Evolutionary conservation across 2,329 filamentous ascomycete species (phyloP).

Genomic region (Cladophialophora yegresii): DNA sequence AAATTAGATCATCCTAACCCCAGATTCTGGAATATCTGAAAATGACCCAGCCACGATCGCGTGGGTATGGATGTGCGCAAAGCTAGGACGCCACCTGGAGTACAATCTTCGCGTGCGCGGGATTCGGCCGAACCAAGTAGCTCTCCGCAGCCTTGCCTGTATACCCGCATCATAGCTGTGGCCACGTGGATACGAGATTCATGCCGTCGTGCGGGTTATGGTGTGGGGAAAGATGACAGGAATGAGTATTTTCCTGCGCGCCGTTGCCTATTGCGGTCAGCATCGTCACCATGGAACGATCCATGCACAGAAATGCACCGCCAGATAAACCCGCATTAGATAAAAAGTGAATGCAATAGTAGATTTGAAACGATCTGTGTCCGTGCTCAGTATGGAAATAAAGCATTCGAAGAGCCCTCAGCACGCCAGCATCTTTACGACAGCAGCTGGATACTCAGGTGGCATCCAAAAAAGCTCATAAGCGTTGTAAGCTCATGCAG

Average conservation of each 20-base stretch:
- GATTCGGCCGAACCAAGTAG: slow-evolving; percentile 1
- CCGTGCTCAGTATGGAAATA: background rate
- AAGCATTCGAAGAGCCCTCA: background rate
- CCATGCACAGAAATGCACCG: background rate
- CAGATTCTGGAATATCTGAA: slow-evolving; percentile 3
- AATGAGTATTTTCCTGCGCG: slow-evolving; percentile 6
- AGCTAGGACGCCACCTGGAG: background rate
- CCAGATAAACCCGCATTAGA: background rate
- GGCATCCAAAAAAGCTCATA: background rate
- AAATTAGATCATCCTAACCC: background rate
- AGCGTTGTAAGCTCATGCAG: background rate
- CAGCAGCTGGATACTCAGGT: background rate
- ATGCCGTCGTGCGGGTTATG: background rate
- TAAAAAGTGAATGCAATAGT: background rate
- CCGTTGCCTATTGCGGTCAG: slow-evolving; percentile 3
- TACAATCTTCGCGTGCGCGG: slow-evolving; percentile 1
- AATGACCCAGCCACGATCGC: slow-evolving; percentile 7
- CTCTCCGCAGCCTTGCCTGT: slow-evolving; percentile 2
- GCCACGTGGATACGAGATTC: background rate
- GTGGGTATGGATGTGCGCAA: background rate
- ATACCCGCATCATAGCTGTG: background rate
- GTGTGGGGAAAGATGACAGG: background rate
- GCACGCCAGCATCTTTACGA: background rate
- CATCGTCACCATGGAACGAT: background rate
- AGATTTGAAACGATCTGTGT: background rate